Percentiles rank a stretch among this genome's conserved stretches.
phyloP scores from a whole-genome alignment of 2,329 filamentous ascomycete genomes.

The Pleurostoma richardsiae region DNA sequence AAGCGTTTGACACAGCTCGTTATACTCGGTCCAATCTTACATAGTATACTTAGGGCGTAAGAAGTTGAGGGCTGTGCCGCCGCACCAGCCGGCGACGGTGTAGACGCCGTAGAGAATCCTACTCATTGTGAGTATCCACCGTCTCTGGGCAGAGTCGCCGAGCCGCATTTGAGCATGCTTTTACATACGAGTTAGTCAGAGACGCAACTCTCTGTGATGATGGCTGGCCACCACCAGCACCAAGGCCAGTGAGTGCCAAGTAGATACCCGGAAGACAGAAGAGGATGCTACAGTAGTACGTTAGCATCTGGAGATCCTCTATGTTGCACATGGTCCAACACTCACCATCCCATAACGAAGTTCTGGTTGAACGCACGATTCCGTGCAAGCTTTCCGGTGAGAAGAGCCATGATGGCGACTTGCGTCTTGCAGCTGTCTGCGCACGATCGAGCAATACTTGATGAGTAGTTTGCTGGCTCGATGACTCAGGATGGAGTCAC shows the following conservation, averaged over 20 bases:
- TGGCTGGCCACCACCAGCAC: not conserved
- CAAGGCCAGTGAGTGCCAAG: not conserved
- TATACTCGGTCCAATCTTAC: not conserved
- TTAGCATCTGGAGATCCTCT: not conserved
- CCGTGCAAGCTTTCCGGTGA: not conserved
- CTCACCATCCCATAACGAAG: not conserved
- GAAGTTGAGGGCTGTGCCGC: not conserved
- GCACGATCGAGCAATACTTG: too few species aligned
- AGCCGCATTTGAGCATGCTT: not conserved
- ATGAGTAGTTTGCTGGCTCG: too few species aligned
- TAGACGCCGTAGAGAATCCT: not conserved
- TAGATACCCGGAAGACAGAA: not conserved
- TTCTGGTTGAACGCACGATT: not conserved
- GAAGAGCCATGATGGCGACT: not conserved
- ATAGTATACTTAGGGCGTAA: not conserved
- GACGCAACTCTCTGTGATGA: not conserved
- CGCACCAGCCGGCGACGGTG: not conserved
- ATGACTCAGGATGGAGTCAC: too few species aligned
- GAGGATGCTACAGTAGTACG: not conserved
- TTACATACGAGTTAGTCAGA: not conserved
- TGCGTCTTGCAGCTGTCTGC: too few species aligned
- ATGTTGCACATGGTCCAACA: not conserved
- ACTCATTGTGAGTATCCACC: not conserved
- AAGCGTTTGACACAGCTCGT: not conserved
- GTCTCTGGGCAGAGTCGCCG: too few species aligned